Conservation (phyloP, 352 stramenopile species). For the Phytopythium oedochilum region DNA sequence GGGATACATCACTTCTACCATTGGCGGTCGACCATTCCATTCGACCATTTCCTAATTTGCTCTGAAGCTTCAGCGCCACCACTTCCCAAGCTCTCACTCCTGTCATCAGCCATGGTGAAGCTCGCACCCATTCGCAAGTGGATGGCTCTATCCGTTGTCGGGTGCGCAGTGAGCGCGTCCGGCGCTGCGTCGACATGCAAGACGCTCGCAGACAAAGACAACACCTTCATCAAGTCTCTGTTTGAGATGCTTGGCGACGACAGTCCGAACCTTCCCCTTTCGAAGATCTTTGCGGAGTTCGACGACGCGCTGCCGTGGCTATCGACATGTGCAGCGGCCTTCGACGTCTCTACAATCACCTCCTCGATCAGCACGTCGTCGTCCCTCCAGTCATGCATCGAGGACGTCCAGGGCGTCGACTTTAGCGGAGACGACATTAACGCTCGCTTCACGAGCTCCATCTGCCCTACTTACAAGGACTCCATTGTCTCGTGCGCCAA, state of each 20-base stretch:
- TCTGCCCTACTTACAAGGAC: conserved; percentile 25
- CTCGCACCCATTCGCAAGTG: background rate
- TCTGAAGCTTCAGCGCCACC: too few species aligned
- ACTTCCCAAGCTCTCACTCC: too few species aligned
- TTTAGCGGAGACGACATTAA: conserved; percentile 4
- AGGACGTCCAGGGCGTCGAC: conserved; percentile 9
- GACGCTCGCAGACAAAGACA: background rate
- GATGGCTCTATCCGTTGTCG: background rate
- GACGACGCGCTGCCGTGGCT: conserved; percentile 27
- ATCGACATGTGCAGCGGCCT: conserved; percentile 30
- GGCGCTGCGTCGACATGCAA: background rate
- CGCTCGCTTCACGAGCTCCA: conserved; percentile 1
- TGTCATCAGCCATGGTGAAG: background rate
- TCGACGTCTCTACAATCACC: conserved; percentile 24
- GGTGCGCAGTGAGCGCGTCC: background rate
- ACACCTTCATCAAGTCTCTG: background rate
- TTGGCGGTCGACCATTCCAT: too few species aligned
- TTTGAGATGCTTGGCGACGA: background rate
- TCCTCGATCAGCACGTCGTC: conserved; percentile 10
- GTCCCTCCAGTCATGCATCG: conserved; percentile 20
- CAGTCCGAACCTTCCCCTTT: background rate
- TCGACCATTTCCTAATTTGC: too few species aligned
- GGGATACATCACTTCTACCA: too few species aligned
- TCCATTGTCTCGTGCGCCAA: conserved; percentile 31
- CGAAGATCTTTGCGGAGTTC: conserved; percentile 14